Conservation (phyloP, 148 eudicot genomes). For the Chenopodium berlandieri region DNA sequence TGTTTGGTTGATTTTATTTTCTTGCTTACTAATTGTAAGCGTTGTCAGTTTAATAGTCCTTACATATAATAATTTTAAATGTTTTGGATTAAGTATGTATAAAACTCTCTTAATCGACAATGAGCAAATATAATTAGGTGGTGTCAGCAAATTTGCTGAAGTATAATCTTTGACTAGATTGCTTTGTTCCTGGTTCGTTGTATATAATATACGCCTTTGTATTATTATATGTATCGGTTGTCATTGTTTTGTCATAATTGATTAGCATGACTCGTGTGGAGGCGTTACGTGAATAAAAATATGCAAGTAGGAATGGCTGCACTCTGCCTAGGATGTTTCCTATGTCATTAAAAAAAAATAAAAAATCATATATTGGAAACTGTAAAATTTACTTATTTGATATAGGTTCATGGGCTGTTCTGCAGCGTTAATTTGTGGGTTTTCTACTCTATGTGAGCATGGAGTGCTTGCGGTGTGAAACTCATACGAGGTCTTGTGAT, state of each 20-base stretch:
- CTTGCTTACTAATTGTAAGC: slow-evolving; percentile 12
- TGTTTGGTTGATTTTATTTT: slow-evolving; percentile 13
- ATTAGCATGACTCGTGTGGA: slow-evolving; percentile 18
- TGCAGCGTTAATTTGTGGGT: no score
- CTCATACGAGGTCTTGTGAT: neutral
- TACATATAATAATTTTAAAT: slow-evolving; percentile 12
- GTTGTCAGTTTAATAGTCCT: slow-evolving; percentile 16
- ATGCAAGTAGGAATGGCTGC: slow-evolving; percentile 21
- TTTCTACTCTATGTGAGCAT: neutral
- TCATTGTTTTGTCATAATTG: slow-evolving; percentile 12
- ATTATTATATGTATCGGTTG: slow-evolving; percentile 20
- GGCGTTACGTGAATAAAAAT: slow-evolving; percentile 11
- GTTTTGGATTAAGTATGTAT: slow-evolving; percentile 10
- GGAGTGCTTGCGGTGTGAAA: slow-evolving; percentile 6
- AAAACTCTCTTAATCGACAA: neutral
- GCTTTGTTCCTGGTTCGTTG: slow-evolving; percentile 20
- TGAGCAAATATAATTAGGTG: slow-evolving; percentile 5
- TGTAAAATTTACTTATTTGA: neutral
- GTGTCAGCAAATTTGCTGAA: slow-evolving; percentile 23
- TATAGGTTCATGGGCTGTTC: slow-evolving; percentile 13
- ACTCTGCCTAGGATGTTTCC: slow-evolving; percentile 34
- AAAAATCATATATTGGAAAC: neutral
- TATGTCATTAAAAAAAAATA: slow-evolving; percentile 10
- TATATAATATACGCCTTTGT: slow-evolving; percentile 9
- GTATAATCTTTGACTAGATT: slow-evolving; percentile 21